These are phyloP conservation scores for Geoglossum cookeanum DNA, from an alignment of 2,329 filamentous ascomycete genomes.

Conservation along the genomic window DNA sequence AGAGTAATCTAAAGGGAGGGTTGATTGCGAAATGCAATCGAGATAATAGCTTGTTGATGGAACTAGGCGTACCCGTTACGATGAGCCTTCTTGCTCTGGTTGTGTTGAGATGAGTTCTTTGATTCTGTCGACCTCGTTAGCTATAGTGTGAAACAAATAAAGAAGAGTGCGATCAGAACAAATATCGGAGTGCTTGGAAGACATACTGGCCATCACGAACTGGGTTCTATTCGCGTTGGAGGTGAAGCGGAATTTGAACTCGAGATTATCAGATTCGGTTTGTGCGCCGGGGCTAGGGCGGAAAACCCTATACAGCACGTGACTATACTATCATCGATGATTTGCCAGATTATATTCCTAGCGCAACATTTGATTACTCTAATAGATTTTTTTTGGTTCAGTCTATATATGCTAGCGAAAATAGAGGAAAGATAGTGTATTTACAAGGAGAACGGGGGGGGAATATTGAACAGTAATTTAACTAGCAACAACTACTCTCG, in stretches of 20 bases:
- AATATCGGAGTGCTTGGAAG: background rate
- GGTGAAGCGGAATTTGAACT: slow-evolving; percentile 12
- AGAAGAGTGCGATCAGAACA: background rate
- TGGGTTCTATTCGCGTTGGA: slow-evolving; percentile 2
- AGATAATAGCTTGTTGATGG: background rate
- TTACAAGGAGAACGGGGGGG: slow-evolving; percentile 6
- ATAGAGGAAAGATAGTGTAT: slow-evolving; percentile 7
- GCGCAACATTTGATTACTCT: background rate
- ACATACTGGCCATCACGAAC: slow-evolving; percentile 53
- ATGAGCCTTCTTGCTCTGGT: slow-evolving; percentile 97
- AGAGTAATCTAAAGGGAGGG: background rate
- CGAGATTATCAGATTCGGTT: background rate
- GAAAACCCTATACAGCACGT: background rate
- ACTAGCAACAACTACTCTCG: slow-evolving; percentile 33
- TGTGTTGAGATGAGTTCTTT: slow-evolving; percentile 99
- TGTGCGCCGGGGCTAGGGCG: background rate
- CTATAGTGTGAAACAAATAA: background rate
- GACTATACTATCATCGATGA: background rate
- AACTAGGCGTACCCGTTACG: slow-evolving; percentile 69
- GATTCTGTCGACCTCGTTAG: slow-evolving; percentile 45
- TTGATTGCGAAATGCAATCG: background rate
- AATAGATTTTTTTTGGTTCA: background rate
- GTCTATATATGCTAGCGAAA: background rate
- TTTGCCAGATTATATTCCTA: background rate
- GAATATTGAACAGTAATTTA: slow-evolving; percentile 9